Evolutionary conservation across 768 basidiomycete genomes (phyloP), one percentile per base, ranked within the genome.

Genomic region (Suillus placidus): DNA sequence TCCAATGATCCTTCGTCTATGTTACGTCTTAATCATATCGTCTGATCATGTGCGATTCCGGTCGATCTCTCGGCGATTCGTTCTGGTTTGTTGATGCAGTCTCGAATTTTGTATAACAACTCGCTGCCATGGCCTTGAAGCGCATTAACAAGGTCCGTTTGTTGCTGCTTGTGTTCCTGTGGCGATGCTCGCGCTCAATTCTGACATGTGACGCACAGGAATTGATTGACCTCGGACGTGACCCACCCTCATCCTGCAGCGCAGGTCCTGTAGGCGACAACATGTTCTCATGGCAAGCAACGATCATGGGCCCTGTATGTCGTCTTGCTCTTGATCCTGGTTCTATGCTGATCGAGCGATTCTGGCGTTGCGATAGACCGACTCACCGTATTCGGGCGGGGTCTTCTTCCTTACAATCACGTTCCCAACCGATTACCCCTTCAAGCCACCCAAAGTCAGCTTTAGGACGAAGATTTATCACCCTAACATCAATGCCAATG

Each of bases 381-480:
- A 99, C 78, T 97, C 95, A 72, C 97, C 97, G 35, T 99, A 99
- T 77, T 89, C 97, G 38, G 97, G 97, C 74, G 97, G 97, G 77
- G 97, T 99, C 64, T 99, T 99, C 85, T 99, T 99, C 92, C 88
- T 96, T 56, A 90, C 91, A 58, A 95, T 97, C 78, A 88, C 85
- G 52, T 95, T 95, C 86, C 94, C 94, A 56, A 94, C 92, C 80
- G 97, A 99, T 80, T 99, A 99, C 84, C 97, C 97, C 32, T 99
- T 99, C 91, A 98, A 99, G 83, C 97, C 97, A 51, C 97, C 97
- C 80, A 99, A 99, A 87, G 95, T 99, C 82, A 91, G 91, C 84
- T 99, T 99, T 81, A 97, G 95, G 71, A 99, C 97, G 76, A 98
- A 97, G 92, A 98, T 98, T 73, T 99, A 98, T 80, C 97, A 99